Evolutionary conservation across 2,329 filamentous ascomycete species (phyloP).

Genomic region (Epichloe typhina): DNA sequence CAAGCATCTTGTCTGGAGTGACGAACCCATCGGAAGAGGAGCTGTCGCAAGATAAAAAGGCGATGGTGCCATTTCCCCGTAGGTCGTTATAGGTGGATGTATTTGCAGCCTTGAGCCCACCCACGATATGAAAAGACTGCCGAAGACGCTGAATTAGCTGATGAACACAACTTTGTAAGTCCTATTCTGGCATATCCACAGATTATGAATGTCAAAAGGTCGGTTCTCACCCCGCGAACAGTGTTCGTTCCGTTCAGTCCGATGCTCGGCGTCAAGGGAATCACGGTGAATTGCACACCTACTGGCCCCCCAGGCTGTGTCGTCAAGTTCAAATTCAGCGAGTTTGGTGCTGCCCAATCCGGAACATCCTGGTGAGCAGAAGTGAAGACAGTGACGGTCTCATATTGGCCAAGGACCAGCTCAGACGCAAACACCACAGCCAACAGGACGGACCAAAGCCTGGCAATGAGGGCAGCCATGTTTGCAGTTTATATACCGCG

Average conservation of each 20-base stretch:
- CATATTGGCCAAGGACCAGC: constrained; percentile 19
- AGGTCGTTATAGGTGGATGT: constrained; percentile 29
- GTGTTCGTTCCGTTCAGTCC: constrained; percentile 29
- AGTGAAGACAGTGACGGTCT: constrained; percentile 17
- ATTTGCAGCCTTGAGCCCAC: constrained; percentile 30
- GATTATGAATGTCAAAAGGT: constrained; percentile 4
- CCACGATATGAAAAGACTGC: constrained; percentile 31
- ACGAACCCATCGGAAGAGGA: constrained; percentile 27
- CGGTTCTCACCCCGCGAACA: constrained; percentile 21
- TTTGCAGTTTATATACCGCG: not conserved
- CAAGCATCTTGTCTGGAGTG: constrained; percentile 34
- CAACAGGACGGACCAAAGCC: constrained; percentile 5
- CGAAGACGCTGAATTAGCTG: not conserved
- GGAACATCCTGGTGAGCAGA: constrained; percentile 22
- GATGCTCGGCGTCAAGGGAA: constrained; percentile 29
- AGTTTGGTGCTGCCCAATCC: constrained; percentile 24
- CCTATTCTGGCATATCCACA: not conserved
- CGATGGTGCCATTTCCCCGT: constrained; percentile 25
- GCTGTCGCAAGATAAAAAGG: constrained; percentile 44
- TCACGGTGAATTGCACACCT: constrained; percentile 26
- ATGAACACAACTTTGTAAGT: not conserved
- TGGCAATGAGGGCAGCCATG: not conserved
- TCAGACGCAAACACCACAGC: constrained; percentile 14
- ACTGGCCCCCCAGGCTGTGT: constrained; percentile 14
- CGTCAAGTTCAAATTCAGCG: constrained; percentile 28